Percentiles rank a stretch among this genome's conserved stretches.
Evolutionary conservation across 768 basidiomycete species (phyloP).

Genomic region (Dioszegia aurantiaca): DNA sequence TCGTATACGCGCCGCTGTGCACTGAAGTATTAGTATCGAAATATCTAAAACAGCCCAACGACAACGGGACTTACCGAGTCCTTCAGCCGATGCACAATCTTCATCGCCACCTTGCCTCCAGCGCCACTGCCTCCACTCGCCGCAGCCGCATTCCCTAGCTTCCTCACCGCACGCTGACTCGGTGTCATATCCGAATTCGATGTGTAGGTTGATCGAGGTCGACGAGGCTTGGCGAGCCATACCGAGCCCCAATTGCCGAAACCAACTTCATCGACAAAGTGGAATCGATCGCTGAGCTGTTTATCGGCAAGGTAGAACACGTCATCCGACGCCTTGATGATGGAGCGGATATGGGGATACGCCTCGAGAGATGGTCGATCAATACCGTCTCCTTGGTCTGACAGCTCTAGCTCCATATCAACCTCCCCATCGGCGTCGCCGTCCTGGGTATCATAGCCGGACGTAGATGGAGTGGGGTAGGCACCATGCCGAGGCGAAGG

Average conservation of each 20-base stretch:
- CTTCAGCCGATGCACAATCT: constrained; percentile 82
- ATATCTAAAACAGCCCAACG: not conserved
- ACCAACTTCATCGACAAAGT: constrained; percentile 45
- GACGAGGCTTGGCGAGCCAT: constrained; percentile 39
- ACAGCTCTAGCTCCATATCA: not conserved
- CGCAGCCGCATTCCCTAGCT: constrained; percentile 26
- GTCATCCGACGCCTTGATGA: constrained; percentile 22
- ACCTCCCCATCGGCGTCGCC: not conserved
- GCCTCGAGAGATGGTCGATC: constrained; percentile 1
- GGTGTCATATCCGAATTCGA: not conserved
- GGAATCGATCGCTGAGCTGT: constrained; percentile 40
- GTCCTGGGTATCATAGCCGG: not conserved
- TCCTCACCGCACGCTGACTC: constrained; percentile 1
- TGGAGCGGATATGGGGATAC: constrained; percentile 26
- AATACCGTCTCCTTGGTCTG: constrained; percentile 1
- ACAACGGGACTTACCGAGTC: constrained; percentile 58
- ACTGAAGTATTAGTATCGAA: constrained; percentile 51
- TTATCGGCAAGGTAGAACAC: constrained; percentile 39
- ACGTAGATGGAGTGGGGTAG: constrained; percentile 12
- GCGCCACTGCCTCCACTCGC: constrained; percentile 27
- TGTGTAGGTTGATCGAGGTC: constrained; percentile 13
- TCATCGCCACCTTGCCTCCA: constrained; percentile 66
- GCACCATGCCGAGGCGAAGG: constrained; percentile 5
- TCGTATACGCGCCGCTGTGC: constrained; percentile 82
- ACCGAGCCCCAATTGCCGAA: constrained; percentile 52